These are phyloP conservation scores for Microdochium bolleyi DNA, from an alignment of 2,329 filamentous ascomycete genomes.

Conservation along the genomic window DNA sequence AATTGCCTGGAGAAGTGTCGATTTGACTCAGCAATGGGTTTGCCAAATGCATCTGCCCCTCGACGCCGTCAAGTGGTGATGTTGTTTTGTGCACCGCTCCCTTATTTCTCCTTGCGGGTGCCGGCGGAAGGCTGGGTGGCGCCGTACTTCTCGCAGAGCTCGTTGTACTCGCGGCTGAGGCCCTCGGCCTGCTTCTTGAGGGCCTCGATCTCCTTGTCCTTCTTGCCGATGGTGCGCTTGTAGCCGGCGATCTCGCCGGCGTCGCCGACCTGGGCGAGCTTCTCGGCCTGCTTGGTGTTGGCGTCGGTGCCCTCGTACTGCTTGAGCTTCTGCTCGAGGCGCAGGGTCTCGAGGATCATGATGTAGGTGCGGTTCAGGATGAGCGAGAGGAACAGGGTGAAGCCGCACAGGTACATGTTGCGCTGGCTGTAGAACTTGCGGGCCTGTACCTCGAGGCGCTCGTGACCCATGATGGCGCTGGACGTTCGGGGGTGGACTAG, in stretches of 20 bases:
- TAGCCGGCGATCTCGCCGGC: constrained; percentile 67
- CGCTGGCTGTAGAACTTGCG: constrained; percentile 99
- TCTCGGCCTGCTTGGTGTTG: constrained; percentile 59
- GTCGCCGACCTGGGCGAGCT: constrained; percentile 64
- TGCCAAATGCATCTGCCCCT: not conserved
- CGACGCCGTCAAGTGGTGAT: not conserved
- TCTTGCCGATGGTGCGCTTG: constrained; percentile 64
- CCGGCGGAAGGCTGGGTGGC: constrained; percentile 41
- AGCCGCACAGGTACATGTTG: constrained; percentile 99
- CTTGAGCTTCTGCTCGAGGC: constrained; percentile 88
- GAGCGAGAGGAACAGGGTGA: constrained; percentile 96
- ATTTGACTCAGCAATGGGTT: too few species aligned
- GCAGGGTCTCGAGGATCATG: constrained; percentile 87
- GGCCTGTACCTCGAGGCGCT: constrained; percentile 96
- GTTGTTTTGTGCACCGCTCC: not conserved
- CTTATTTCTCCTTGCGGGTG: constrained; percentile 50
- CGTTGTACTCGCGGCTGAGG: constrained; percentile 77
- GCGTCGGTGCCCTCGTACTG: constrained; percentile 60
- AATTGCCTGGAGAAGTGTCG: too few species aligned
- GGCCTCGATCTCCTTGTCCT: constrained; percentile 76
- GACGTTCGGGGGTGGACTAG: constrained; percentile 7
- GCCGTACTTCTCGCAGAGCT: constrained; percentile 75
- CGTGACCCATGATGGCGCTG: constrained; percentile 70
- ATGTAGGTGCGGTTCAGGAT: constrained; percentile 99
- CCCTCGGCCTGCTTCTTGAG: constrained; percentile 90